phyloP scores from a whole-genome alignment of 306 rosid genomes.

The Alnus glutinosa region DNA sequence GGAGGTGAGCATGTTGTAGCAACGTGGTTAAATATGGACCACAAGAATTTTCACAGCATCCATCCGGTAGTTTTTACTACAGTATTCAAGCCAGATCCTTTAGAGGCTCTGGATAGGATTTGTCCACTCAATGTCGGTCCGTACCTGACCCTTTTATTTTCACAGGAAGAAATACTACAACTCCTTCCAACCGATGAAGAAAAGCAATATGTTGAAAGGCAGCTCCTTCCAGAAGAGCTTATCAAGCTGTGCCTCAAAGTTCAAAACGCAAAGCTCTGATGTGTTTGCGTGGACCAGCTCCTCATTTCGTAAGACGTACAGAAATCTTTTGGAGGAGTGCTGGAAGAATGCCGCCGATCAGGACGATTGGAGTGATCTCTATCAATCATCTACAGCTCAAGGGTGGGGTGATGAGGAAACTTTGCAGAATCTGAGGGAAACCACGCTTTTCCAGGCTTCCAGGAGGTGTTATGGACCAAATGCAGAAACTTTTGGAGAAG shows the following conservation, averaged over 20 bases:
- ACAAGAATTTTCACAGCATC: too few relatives aligned
- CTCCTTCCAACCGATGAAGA: slow-evolving; percentile 43
- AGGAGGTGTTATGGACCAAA: slow-evolving; percentile 70
- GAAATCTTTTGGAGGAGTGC: slow-evolving; percentile 79
- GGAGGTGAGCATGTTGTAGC: too few relatives aligned
- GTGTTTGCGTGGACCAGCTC: slow-evolving; percentile 89
- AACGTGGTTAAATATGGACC: too few relatives aligned
- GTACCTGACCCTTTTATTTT: slow-evolving; percentile 20
- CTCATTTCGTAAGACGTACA: slow-evolving; percentile 62
- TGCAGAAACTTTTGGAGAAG: slow-evolving; percentile 74
- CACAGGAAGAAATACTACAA: slow-evolving; percentile 71
- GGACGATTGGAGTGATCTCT: slow-evolving; percentile 73
- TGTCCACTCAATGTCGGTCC: slow-evolving; percentile 24
- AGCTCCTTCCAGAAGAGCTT: slow-evolving; percentile 75
- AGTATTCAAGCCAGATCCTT: too few relatives aligned
- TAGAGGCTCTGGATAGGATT: too few relatives aligned
- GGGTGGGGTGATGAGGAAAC: slow-evolving; percentile 92
- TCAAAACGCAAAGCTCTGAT: slow-evolving; percentile 52
- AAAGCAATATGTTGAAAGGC: slow-evolving; percentile 52
- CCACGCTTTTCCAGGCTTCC: slow-evolving; percentile 74
- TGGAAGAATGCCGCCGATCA: slow-evolving; percentile 83
- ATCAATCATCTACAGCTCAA: slow-evolving; percentile 53
- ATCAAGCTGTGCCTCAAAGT: slow-evolving; percentile 73
- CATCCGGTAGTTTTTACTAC: too few relatives aligned
- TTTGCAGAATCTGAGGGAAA: slow-evolving; percentile 54